A percentile compares a stretch with the other conserved stretches of the same genome.
Evolutionary conservation across 2,329 filamentous ascomycete genomes (phyloP).

Genomic region (Aspergillus sp.): DNA sequence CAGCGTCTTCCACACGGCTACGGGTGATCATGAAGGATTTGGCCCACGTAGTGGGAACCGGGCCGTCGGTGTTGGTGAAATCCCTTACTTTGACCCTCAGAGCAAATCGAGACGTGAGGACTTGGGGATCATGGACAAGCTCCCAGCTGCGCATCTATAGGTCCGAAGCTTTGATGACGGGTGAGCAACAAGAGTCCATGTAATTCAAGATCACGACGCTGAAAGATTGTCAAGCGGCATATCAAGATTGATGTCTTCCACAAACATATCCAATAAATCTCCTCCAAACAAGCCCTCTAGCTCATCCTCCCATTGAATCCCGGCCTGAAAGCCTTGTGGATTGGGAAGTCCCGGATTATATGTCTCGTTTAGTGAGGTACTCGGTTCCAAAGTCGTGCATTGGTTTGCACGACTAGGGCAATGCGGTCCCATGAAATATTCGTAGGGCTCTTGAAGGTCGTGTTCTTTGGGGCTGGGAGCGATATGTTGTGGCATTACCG

Average conservation of each 20-base stretch:
- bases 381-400: no score
- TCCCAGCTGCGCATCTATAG: slow-evolving; percentile 16
- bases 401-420: no score
- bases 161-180: neutral
- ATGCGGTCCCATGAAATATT: no score
- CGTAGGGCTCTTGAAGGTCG: neutral
- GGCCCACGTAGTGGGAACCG: slow-evolving; percentile 82
- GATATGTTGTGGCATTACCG: neutral
- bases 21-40: slow-evolving; percentile 38
- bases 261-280: neutral
- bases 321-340: neutral
- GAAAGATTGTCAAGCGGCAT: no score
- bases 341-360: neutral
- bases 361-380: no score
- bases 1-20: slow-evolving; percentile 34
- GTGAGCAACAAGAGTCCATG: no score
- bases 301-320: neutral
- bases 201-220: no score
- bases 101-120: slow-evolving; percentile 18
- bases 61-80: slow-evolving; percentile 97
- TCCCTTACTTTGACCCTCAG: slow-evolving; percentile 14
- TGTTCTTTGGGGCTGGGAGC: neutral
- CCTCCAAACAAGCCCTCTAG: neutral
- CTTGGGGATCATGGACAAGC: slow-evolving; percentile 18
- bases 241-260: neutral